Conservation (phyloP, 2,329 filamentous ascomycete species). For the Hypomyces perniciosus region DNA sequence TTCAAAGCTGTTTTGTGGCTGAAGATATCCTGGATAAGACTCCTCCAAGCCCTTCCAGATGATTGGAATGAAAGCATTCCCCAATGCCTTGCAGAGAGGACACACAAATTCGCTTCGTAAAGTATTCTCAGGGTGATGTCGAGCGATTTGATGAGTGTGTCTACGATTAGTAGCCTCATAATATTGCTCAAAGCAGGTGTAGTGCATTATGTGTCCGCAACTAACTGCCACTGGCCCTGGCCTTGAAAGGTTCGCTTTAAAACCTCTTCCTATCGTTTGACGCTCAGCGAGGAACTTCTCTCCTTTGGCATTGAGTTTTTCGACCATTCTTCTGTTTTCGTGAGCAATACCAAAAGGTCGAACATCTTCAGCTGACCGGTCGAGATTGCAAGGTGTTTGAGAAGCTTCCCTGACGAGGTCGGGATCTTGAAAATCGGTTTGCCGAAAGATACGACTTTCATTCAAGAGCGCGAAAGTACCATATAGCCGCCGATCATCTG, state of each 20-base stretch:
- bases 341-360: conserved; percentile 88
- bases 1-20: conserved; percentile 54
- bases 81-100: conserved; percentile 91
- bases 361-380: conserved; percentile 74
- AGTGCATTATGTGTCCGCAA: conserved; percentile 99
- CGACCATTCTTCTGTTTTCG: conserved; percentile 72
- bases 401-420: conserved; percentile 81
- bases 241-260: conserved; percentile 60
- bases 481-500: conserved; percentile 80
- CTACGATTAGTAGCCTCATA: conserved; percentile 75
- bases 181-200: conserved; percentile 88
- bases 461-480: conserved; percentile 89
- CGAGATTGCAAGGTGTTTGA: conserved; percentile 72
- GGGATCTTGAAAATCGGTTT: conserved; percentile 75
- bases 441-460: conserved; percentile 77
- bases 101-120: conserved; percentile 86
- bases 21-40: conserved; percentile 68
- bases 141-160: conserved; percentile 86
- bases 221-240: conserved; percentile 80
- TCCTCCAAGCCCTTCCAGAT: conserved; percentile 93
- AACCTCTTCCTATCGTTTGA: conserved; percentile 84
- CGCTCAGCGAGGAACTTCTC: conserved; percentile 66
- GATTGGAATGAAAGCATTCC: conserved; percentile 90
- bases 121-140: conserved; percentile 83
- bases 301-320: conserved; percentile 69